Base-by-base conservation (phyloP, 1,284 basidiomycete genomes). In the Melampsora americana region DNA sequence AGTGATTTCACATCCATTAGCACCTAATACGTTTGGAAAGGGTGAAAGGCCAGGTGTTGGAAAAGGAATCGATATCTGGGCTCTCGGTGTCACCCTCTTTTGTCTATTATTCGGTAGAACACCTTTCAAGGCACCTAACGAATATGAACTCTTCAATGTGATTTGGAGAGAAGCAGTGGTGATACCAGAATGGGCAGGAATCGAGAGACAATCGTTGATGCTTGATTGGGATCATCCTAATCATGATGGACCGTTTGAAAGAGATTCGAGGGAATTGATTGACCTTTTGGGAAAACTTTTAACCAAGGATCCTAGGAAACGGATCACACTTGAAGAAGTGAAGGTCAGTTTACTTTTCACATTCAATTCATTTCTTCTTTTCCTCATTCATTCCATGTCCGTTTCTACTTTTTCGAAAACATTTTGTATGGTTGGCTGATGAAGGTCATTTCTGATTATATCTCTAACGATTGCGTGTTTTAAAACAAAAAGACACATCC, bases 41-140 rank as follows among this genome's bases (percentile, higher is more conserved):
- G 79, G 81, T 59, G 84, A 83, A 69, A 86, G 89, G 28, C 89
- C 89, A 2, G 86, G 87, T 0, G 91, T 99, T 78, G 95, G 94
- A 48, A 94, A 95, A 82, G 90, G 93, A 5, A 96, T 99, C 82
- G 96, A 99, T 81, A 88, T 99, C n/a, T 99, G 95, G 95, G 95
- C 96, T 0, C 87, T 99, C 9, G 96, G 96, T n/a, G 91, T 98
- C 46, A 99, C 96, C 0, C 85, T 98, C 16, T 99, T 94, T 84
- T 96, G 94, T 81, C 87, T 99, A 61, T 86, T 98, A 1, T 98
- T 97, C 80, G 96, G 93, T 30, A 85, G 85, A 71, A 87, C 89
- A 7, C 92, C 92, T 0, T 93, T 89, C 84, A 79, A 87, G 82
- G 85, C 87, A 77, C 81, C 82, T 23, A 86, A 87, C 79, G 92